Evolutionary conservation across 352 stramenopile genomes (phyloP).

Genomic region (Aphanomyces cochlioides): DNA sequence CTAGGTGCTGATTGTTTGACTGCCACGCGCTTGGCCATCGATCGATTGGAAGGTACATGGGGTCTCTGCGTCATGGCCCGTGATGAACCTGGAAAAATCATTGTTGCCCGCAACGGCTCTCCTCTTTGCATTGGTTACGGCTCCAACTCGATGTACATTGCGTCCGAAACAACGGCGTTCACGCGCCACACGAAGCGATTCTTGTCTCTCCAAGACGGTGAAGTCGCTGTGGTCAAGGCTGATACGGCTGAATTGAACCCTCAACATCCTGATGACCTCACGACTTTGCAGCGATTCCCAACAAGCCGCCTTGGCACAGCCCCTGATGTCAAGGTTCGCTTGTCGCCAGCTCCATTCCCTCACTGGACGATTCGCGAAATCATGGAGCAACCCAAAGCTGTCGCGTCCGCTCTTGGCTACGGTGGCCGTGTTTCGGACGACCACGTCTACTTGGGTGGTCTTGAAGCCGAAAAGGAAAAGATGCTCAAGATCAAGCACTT

Average conservation of each 20-base stretch:
- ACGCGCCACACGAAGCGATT: constrained; percentile 96
- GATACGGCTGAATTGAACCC: constrained; percentile 93
- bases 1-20: constrained; percentile 66
- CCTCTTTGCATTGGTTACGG: constrained; percentile 85
- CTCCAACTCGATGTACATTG: constrained; percentile 94
- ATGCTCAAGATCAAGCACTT: constrained; percentile 92
- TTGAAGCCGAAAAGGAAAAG: constrained; percentile 89
- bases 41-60: constrained; percentile 94
- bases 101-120: constrained; percentile 96
- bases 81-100: constrained; percentile 93
- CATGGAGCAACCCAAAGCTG: constrained; percentile 96
- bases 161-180: constrained; percentile 94
- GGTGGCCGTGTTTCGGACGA: constrained; percentile 91
- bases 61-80: constrained; percentile 92
- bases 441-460: constrained; percentile 90
- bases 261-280: constrained; percentile 58
- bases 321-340: constrained; percentile 92
- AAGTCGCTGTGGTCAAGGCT: constrained; percentile 93
- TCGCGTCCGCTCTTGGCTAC: constrained; percentile 91
- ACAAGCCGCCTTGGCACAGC: constrained; percentile 87
- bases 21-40: constrained; percentile 87
- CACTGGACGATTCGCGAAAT: constrained; percentile 97
- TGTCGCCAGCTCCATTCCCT: constrained; percentile 91
- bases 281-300: constrained; percentile 76
- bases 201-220: constrained; percentile 94